Evolutionary conservation across 306 rosid species (phyloP).

Genomic region (barrel medic (Medicago truncatula)): MtrunA17r5.0-ANR NC_053043.1:4371001-4371500

Average conservation of each 20-base stretch:
- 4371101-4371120: slow-evolving; percentile 54
- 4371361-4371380: slow-evolving; percentile 67
- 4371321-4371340: slow-evolving; percentile 85
- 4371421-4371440: slow-evolving; percentile 32
- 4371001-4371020: not conserved
- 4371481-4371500: slow-evolving; percentile 74
- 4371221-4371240: slow-evolving; percentile 1
- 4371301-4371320: slow-evolving; percentile 90
- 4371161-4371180: slow-evolving; percentile 55
- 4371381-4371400: slow-evolving; percentile 17
- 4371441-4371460: slow-evolving; percentile 61
- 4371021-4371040: not conserved
- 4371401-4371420: slow-evolving; percentile 8
- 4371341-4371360: slow-evolving; percentile 78
- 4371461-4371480: slow-evolving; percentile 93
- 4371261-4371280: slow-evolving; percentile 38
- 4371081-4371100: slow-evolving; percentile 69
- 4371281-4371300: slow-evolving; percentile 86
- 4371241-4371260: slow-evolving; percentile 21
- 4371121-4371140: slow-evolving; percentile 60
- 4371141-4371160: slow-evolving; percentile 69
- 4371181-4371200: not conserved
- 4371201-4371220: not conserved
- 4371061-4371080: slow-evolving; percentile 36
- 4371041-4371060: slow-evolving; percentile 29